phyloP scores from a whole-genome alignment of 768 basidiomycete genomes.

The Phylloporus arenicola region DNA sequence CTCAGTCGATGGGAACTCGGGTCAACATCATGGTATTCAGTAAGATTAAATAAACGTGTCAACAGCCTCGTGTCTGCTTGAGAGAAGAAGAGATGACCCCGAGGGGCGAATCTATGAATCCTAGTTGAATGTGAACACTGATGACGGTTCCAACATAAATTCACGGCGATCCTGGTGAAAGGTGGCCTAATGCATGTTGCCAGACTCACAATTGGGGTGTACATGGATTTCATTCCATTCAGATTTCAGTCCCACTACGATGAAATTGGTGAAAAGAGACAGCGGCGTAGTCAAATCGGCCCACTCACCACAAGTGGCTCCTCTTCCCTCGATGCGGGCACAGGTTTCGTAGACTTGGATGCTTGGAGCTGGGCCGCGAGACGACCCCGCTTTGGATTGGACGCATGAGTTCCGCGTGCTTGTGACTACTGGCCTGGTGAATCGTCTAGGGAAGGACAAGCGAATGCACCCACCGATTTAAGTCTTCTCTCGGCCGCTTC shows the following conservation, averaged over 20 bases:
- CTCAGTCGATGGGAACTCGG: constrained; percentile 3
- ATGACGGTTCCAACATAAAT: constrained; percentile 31
- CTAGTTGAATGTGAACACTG: constrained; percentile 19
- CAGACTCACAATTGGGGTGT: constrained; percentile 19
- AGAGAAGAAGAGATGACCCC: constrained; percentile 25
- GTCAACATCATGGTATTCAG: constrained; percentile 16
- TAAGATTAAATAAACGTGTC: constrained; percentile 31
- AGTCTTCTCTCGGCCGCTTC: constrained; percentile 58
- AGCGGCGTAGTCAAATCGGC: constrained; percentile 12
- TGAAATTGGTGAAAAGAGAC: constrained; percentile 27
- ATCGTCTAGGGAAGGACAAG: constrained; percentile 14
- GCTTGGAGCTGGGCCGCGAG: constrained; percentile 41
- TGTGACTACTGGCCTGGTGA: constrained; percentile 33
- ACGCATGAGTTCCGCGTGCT: constrained; percentile 38
- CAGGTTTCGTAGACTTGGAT: constrained; percentile 32
- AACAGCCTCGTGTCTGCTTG: constrained; percentile 24
- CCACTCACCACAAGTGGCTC: constrained; percentile 42
- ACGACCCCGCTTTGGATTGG: constrained; percentile 43
- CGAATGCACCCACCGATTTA: constrained; percentile 43
- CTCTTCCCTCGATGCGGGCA: constrained; percentile 37
- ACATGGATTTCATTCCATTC: constrained; percentile 25
- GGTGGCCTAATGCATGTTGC: constrained; percentile 17
- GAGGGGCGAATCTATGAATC: constrained; percentile 28
- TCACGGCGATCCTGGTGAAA: constrained; percentile 30
- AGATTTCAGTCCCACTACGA: constrained; percentile 39